Base-by-base conservation (phyloP, 2,329 filamentous ascomycete species). In the Colletotrichum agaves region DNA sequence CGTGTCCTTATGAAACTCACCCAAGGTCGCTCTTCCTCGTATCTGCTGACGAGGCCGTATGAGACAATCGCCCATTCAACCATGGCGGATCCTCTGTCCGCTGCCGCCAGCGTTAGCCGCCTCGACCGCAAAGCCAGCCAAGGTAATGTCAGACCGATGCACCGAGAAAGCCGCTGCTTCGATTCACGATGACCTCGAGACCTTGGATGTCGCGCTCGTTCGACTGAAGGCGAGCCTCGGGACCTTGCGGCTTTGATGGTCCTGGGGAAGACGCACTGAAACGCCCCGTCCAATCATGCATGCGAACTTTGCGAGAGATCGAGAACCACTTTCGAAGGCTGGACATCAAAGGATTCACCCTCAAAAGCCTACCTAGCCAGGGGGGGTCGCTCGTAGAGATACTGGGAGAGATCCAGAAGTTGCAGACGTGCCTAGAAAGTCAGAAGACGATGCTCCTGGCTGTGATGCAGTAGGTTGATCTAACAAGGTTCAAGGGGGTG, bases 81-180 rank as follows among this genome's bases (percentile, higher is more conserved):
- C 39, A 58, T 58, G 41, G 27, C 41, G 13, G 60, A 63, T 23
- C 60, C 60, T 15, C 39, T 63, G 13, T 63, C 60, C 60, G 55
- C 56, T 12, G 60, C 60, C 3, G 60, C 49, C 17, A 63, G 49
- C 11, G 53, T 55, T 63, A 5, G 23, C 55, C 39, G 41, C 39
- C 13, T 35, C 55, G 3, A 35, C 39, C 2, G 41, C 23, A 23
- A 58, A 46, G 17, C 55, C 46, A 11, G 55, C 41, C 2, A 58
- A 58, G 23, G 3, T 41, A 11, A 46, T 37, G 39, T 46, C 41
- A 3, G n/a, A 58, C 27, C 11, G 55, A 19, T 58, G 35, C 41
- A 58, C 23, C 12, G 55, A 58, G 15, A 19, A 58, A 15, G 41
- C 17, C 1, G 41, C 27, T n/a, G 27, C 39, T 23, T 58, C 55